Base-by-base conservation (phyloP, 768 basidiomycete species). In the Trametes elegans region DNA sequence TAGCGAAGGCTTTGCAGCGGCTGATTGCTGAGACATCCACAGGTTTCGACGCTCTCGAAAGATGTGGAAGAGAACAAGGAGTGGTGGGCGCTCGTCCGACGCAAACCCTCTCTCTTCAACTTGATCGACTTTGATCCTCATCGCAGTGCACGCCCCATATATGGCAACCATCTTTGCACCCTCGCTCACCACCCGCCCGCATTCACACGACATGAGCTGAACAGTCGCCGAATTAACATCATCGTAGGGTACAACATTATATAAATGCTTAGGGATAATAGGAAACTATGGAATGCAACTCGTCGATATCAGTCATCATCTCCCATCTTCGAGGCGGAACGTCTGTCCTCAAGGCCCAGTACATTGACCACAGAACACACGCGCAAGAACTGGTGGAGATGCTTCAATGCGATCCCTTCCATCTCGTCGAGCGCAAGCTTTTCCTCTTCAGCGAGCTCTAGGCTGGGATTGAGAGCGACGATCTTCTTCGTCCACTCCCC, bases 11-110 rank as follows among this genome's bases (percentile, higher is more conserved):
- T 90, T 91, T 74, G 83, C 70, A 74, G 83, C 78, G 69, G 83
- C 71, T 75, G 85, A 72, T 90, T 88, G 89, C 83, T 87, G 85
- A 91, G 90, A 92, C 90, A 92, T 92, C 76, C 89, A 91, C 87
- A 79, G 75, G 79, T 73, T 73, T 69, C 73, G 71, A 64, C 55
- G 46, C 45, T 53, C 53, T 64, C 64, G 66, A 65, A 63, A 62
- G 60, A 58, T 59, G 66, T 65, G 64, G 64, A 64, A 57, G 57
- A 57, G 53, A 46, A 55, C 56, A 59, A 58, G 53, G 34, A 45
- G 47, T 31, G 43, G 40, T 55, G 40, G 29, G n/a, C n/a, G n/a
- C n/a, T n/a, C n/a, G n/a, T n/a, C n/a, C n/a, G n/a, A n/a, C n/a
- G n/a, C n/a, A n/a, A n/a, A n/a, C n/a, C n/a, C n/a, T n/a, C n/a